Conservation (phyloP, 116 monocot genomes). For the Zostera marina region DNA sequence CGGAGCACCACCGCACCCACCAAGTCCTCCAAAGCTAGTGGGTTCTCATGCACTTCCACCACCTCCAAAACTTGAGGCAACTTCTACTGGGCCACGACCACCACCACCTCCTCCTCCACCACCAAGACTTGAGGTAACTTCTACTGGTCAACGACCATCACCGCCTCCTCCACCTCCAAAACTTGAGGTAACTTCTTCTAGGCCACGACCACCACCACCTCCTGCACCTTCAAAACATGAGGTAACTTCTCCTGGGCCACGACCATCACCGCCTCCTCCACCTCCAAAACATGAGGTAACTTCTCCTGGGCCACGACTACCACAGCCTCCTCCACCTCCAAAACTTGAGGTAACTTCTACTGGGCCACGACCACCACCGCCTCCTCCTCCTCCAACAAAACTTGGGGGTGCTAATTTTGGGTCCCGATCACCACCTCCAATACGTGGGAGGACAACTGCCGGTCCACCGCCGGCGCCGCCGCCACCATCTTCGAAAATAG, state of each 20-base stretch:
- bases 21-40: background rate
- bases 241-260: no score
- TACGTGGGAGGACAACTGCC: constrained; percentile 8
- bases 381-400: constrained; percentile 1
- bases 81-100: constrained; percentile 6
- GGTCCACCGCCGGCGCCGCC: constrained; percentile 13
- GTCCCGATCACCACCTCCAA: constrained; percentile 3
- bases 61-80: background rate
- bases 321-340: constrained; percentile 2
- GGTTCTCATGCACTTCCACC: background rate
- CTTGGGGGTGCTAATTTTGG: background rate
- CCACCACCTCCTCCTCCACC: background rate
- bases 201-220: constrained; percentile 13
- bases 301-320: background rate
- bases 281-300: background rate
- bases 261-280: background rate
- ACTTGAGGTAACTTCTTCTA: constrained; percentile 10
- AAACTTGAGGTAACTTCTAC: no score
- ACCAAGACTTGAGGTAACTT: background rate
- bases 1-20: constrained; percentile 2
- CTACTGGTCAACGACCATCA: constrained; percentile 4
- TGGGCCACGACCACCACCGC: constrained; percentile 3
- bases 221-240: background rate
- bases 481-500: constrained; percentile 7
- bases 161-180: background rate